Base-by-base conservation (phyloP, 1,284 basidiomycete species). In the Uromyces viciae-fabae region DNA sequence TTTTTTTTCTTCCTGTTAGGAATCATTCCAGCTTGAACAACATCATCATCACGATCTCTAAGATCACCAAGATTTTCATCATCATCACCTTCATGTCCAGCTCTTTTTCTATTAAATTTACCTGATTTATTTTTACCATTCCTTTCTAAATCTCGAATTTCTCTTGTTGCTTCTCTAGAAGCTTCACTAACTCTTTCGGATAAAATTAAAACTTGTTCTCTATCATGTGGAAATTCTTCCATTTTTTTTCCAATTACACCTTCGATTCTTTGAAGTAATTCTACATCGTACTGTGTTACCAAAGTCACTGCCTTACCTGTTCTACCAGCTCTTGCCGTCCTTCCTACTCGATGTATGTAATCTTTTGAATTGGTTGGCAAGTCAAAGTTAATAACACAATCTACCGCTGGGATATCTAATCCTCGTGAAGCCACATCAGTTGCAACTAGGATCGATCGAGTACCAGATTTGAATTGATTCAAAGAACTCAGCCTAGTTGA, bases 321-420 rank as follows among this genome's bases (percentile, higher is more conserved):
- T 58, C 97, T 90, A 19, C 97, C 97, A 0, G 97, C 97, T 86
- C 97, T 92, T 2, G 97, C 97, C 42, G 97, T 99, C 82, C 97
- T 91, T 46, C 97, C 97, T 25, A 99, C 97, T 80, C 97, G 91
- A 86, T 99, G 97, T 81, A 99, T 98, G 86, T 99, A 99, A 87
- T 99, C 97, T 88, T 99, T 99, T 38, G 95, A 98, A 86, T 99
- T 94, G 7, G 94, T 94, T 0, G 97, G 97, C 82, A 98, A 93
- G 86, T 99, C 96, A 86, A 94, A 99, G 87, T 99, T 99, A 87
- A 99, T 94, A 75, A 99, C 96, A 54, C 95, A 88, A 85, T 99
- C 97, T 36, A 99, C 97, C 22, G 93, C 91, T 4, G 96, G 95
- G 82, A 99, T 98, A 87, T 99, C 97, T 42, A 99, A 89, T 85